A percentile compares a stretch with the other conserved stretches of the same genome.
phyloP scores from a whole-genome alignment of 768 basidiomycete species.

The Suillus variegatus region DNA sequence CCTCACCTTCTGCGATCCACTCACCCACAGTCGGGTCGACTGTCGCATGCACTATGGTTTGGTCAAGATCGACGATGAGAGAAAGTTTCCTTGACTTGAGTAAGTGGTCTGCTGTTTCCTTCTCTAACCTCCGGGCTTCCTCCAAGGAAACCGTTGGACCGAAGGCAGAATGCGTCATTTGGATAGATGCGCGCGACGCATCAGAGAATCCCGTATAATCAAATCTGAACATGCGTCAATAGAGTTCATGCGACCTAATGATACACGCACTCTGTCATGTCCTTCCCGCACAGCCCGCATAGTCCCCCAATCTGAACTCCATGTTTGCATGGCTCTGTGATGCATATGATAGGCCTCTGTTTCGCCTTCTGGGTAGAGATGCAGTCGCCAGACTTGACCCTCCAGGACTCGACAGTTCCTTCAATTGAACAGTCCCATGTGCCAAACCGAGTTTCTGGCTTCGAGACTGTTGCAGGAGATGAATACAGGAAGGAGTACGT shows the following conservation, averaged over 20 bases:
- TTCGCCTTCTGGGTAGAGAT: constrained; percentile 60
- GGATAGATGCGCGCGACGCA: constrained; percentile 83
- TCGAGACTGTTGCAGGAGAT: constrained; percentile 43
- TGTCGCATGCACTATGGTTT: constrained; percentile 98
- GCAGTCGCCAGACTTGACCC: constrained; percentile 62
- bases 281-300: constrained; percentile 93
- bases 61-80: constrained; percentile 97
- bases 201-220: constrained; percentile 91
- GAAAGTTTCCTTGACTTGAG: constrained; percentile 78
- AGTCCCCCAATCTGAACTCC: constrained; percentile 90
- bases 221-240: constrained; percentile 42
- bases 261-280: constrained; percentile 80
- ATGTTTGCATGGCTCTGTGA: constrained; percentile 95
- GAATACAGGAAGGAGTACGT: constrained; percentile 79
- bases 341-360: constrained; percentile 59
- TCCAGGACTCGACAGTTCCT: constrained; percentile 76
- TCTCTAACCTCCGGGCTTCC: constrained; percentile 89
- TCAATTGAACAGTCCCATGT: constrained; percentile 91
- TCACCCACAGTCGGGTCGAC: constrained; percentile 98
- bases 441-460: constrained; percentile 74
- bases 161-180: constrained; percentile 92
- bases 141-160: constrained; percentile 91
- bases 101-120: constrained; percentile 78
- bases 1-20: constrained; percentile 88
- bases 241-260: constrained; percentile 6